Evolutionary conservation across 2,329 filamentous ascomycete genomes (phyloP), one percentile per base, ranked within the genome.

Genomic region (Microsporum audouinii): DNA sequence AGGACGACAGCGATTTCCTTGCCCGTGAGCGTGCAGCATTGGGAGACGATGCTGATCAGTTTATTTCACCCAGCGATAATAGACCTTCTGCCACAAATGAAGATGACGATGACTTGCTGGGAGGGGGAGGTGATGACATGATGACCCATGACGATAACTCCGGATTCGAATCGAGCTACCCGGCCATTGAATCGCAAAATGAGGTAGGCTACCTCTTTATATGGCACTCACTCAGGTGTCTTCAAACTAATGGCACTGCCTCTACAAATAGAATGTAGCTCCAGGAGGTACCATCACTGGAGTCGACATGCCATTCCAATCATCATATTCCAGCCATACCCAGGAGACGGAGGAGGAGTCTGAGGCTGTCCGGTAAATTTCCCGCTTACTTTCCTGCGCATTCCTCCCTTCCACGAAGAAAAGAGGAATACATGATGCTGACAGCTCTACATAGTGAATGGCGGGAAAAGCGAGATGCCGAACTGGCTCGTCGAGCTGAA

Each of bases 31-130:
- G 91, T 71, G 94, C 91, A 64, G 77, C 87, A 17, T 84, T 99
- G 5, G 94, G 94, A 66, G 94, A 96, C 65, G 94, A 97, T 74
- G 94, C 94, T 63, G 84, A 91, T 69, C 88, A 91, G 78, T 99
- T 99, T 75, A 82, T 87, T 65, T 88, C 88, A 36, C 82, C 84
- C 63, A 85, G 87, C 70, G 89, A 95, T 65, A 73, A 74, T 58
- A 55, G 51, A 36, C 51, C 51, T 8, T 55, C 51, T 23, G 70
- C 68, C 74, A 84, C 84, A 45, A 81, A 84, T 60, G 85, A 87
- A 68, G 81, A 78, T 60, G 84, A 88, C 66, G 85, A 94, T 70
- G 79, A 95, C 62, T 81, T 91, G 58, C 84, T 84, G 57, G 85
- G 83, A 57, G 86, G 80, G 65, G 81, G 77, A 60, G 73, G 72